phyloP scores from a whole-genome alignment of 192 early-diverging fungal species.

The Spizellomyces sp. region DNA sequence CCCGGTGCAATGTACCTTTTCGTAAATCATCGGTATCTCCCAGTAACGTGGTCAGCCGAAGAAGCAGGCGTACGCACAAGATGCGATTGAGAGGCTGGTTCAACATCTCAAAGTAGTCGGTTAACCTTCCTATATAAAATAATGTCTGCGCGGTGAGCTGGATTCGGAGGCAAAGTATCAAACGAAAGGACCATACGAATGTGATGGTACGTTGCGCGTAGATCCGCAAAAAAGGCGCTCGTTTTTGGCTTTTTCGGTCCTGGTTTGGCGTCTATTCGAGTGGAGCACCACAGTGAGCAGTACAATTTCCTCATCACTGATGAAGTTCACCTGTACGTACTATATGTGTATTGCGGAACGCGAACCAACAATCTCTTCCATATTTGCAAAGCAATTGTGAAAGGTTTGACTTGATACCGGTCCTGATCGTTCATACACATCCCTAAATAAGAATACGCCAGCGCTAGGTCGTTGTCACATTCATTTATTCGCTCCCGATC shows the following conservation, averaged over 20 bases:
- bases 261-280: not conserved
- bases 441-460: slow-evolving; percentile 62
- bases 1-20: slow-evolving; percentile 40
- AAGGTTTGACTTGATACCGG: slow-evolving; percentile 37
- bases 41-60: slow-evolving; percentile 59
- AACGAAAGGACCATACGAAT: slow-evolving; percentile 30
- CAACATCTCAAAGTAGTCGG: slow-evolving; percentile 62
- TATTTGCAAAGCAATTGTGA: slow-evolving; percentile 55
- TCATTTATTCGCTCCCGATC: not conserved
- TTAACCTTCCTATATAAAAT: slow-evolving; percentile 28
- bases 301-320: slow-evolving; percentile 5
- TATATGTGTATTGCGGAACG: slow-evolving; percentile 37
- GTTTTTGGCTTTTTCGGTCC: slow-evolving; percentile 29
- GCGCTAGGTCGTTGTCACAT: slow-evolving; percentile 54
- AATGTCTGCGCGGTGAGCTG: no score
- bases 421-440: slow-evolving; percentile 47
- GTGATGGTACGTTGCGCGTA: slow-evolving; percentile 53
- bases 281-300: slow-evolving; percentile 8
- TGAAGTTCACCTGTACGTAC: not conserved
- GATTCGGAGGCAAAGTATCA: no score
- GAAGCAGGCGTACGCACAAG: slow-evolving; percentile 53
- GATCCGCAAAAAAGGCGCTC: slow-evolving; percentile 43
- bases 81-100: slow-evolving; percentile 60
- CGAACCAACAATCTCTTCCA: slow-evolving; percentile 60
- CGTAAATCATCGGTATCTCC: slow-evolving; percentile 10